These are phyloP conservation scores for Artemisia tridentata DNA, from an alignment of 129 eudicot species.

Conservation along the genomic window DNA sequence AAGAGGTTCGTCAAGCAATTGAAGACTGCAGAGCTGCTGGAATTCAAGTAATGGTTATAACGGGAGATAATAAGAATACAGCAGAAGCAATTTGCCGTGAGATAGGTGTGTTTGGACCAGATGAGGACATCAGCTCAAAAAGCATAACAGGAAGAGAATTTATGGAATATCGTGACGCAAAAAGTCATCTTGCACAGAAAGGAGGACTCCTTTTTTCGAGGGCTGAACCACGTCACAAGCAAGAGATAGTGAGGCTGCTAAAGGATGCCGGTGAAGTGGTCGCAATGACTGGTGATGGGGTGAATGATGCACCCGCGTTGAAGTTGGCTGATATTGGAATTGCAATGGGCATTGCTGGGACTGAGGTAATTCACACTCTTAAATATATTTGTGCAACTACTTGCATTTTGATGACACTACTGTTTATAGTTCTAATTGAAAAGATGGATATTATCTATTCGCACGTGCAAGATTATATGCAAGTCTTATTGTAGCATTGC, in stretches of 20 bases:
- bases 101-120: constrained; percentile 63
- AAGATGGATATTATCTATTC: too few species aligned
- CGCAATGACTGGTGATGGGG: constrained; percentile 98
- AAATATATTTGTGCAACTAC: neutral
- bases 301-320: constrained; percentile 90
- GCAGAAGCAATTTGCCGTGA: constrained; percentile 99
- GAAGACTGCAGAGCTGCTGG: constrained; percentile 98
- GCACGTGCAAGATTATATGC: too few species aligned
- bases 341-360: constrained; percentile 96
- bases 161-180: constrained; percentile 55
- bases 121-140: constrained; percentile 68
- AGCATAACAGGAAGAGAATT: constrained; percentile 92
- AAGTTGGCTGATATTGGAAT: constrained; percentile 93
- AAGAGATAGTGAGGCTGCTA: constrained; percentile 83
- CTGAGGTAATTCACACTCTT: constrained; percentile 58
- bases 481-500: too few species aligned
- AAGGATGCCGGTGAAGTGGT: constrained; percentile 88
- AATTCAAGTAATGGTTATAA: constrained; percentile 91
- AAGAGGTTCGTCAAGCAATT: constrained; percentile 87
- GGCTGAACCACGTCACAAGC: constrained; percentile 93
- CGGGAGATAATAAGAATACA: constrained; percentile 96
- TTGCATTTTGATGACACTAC: neutral
- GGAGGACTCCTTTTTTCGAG: constrained; percentile 91
- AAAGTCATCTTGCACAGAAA: constrained; percentile 48
- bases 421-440: neutral